Base-by-base conservation (phyloP, 78 protist genomes). In the Polysphondylium violaceum region DNA sequence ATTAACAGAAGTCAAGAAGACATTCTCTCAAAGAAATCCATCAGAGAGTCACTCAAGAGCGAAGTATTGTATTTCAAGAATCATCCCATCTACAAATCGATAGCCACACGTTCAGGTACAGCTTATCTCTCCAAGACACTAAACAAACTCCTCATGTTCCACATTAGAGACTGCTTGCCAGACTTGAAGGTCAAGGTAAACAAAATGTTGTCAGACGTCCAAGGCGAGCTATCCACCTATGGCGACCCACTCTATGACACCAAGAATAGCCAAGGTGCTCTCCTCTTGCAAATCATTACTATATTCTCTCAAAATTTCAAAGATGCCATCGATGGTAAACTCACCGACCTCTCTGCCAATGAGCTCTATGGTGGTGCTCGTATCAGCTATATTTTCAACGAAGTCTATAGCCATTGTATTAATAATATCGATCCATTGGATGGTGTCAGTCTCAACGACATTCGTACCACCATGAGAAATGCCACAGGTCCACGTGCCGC, bases 341-440 rank as follows among this genome's bases (percentile, higher is more conserved):
- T 69, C 6, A 83, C 83, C 1, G 77, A 69, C 4, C 38, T 78
- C 21, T 51, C 90, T 7, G 61, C 69, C 56, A 61, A 56, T 27
- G 96, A 94, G 60, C 73, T 96, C 38, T 63, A 81, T 41, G 98
- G 99, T 23, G 99, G 99, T 47, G 99, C 99, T n/a, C 95, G 98
- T 33, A 97, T 98, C 92, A 33, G 55, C 38, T 86, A 92, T 67
- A 85, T 98, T 29, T 98, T 97, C 95, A 63, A 81, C 87, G 96
- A 96, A 17, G 63, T 73, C 12, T 96, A 96, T 50, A 64, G 93
- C 9, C 47, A 35, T 6, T 86, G 81, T 53, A 33, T 96, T 41
- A 74, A 44, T 35, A 69, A 58, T 21, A 65, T 97, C 61, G 87
- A 87, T 17, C 95, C 97, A 56, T 17, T 50, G 53, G 94, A 89